Base-by-base conservation (phyloP, 2,329 filamentous ascomycete genomes). In the Lojkania enalia region DNA sequence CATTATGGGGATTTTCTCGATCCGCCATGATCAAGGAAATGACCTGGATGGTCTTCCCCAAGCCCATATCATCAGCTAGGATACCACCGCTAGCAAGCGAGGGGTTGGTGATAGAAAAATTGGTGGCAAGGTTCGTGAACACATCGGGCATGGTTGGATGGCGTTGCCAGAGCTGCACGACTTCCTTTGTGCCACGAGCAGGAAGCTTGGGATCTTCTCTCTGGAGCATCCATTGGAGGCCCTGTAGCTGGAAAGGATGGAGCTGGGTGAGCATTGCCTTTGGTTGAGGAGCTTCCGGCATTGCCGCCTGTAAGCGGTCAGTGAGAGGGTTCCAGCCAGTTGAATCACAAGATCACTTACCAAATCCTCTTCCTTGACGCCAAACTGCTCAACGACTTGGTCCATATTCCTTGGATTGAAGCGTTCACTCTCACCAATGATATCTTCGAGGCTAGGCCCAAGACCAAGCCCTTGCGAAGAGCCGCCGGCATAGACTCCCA, bases 1-100 rank as follows among this genome's bases (percentile, higher is more conserved):
- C 49, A 20, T 54, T 41, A 19, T 56, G 54, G 14, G 51, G 44
- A 2, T 69, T 53, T n/a, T 54, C 58, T 37, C 58, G 59, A 45
- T 84, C 81, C 2, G 80, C 74, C 52, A 91, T 71, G 43, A 96
- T 85, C 25, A 95, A 72, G 41, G 88, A 87, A 55, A 96, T 92
- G 36, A 90, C 80, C 64, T 95, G 87, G 6, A 96, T 77, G 0
- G 90, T 96, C 73, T 95, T 95, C 18, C 90, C 90, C 4, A 96
- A 72, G 3, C 90, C 90, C 91, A 96, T 96, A 59, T 96, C 90
- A 65, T 96, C 90, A 2, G 90, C 89, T 6, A 96, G 77, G 38
- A 96, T 90, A 21, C 90, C 90, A 14, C 90, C 90, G 38, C 83
- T 88, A 5, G 88, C 82, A 16, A 95, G 76, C 1, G 73, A 67